Evolutionary conservation across 345 rosid species (phyloP).

Genomic region (Trapa incisa): DNA sequence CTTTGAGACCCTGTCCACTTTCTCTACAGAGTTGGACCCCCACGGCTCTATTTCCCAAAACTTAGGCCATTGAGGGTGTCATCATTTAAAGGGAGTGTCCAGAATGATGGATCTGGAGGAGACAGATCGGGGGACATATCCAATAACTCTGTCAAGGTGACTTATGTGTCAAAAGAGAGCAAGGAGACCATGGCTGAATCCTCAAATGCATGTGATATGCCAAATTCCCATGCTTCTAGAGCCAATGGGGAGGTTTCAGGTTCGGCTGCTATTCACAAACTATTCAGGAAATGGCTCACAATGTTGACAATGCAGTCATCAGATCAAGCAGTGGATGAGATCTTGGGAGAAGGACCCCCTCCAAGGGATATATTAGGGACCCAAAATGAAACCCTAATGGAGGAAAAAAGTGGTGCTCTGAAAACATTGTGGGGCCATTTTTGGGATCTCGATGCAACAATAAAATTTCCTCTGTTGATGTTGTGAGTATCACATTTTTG

Average conservation of each 20-base stretch:
- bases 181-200: conserved; percentile 41
- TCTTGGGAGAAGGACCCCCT: conserved; percentile 35
- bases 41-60: conserved; percentile 28
- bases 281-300: conserved; percentile 77
- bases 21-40: conserved; percentile 56
- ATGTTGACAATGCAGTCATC: conserved; percentile 30
- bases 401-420: conserved; percentile 22
- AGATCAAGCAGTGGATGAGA: conserved; percentile 35
- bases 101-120: conserved; percentile 43
- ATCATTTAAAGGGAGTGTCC: conserved; percentile 62
- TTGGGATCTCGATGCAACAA: conserved; percentile 56
- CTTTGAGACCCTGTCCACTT: conserved; percentile 12
- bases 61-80: conserved; percentile 48
- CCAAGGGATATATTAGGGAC: conserved; percentile 23
- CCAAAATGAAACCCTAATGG: conserved; percentile 17
- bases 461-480: conserved; percentile 55
- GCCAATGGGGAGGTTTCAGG: conserved; percentile 39
- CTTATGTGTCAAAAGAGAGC: conserved; percentile 54
- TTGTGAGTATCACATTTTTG: conserved; percentile 44
- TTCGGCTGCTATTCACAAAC: conserved; percentile 58
- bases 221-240: conserved; percentile 52
- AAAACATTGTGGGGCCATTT: conserved; percentile 40
- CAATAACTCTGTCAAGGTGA: conserved; percentile 46
- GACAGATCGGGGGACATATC: conserved; percentile 37
- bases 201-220: conserved; percentile 45